Conservation (phyloP, 495 filamentous ascomycete genomes). For the Podospora appendiculata region DNA sequence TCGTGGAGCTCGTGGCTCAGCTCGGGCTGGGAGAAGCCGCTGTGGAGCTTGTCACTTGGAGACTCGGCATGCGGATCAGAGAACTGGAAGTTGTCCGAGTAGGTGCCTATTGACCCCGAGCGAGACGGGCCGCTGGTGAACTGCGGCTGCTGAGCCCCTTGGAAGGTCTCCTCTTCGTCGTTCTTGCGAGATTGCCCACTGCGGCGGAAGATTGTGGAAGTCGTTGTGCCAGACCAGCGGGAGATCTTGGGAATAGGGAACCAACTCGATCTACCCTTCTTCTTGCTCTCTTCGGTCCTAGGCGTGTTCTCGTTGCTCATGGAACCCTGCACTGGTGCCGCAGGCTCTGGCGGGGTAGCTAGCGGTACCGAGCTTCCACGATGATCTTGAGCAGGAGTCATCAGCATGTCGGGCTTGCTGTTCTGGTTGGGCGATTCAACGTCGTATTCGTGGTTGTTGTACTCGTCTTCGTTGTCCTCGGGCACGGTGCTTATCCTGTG, state of each 20-base stretch:
- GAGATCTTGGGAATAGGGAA: slow-evolving; percentile 93
- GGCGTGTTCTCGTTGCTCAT: slow-evolving; percentile 36
- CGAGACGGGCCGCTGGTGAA: slow-evolving; percentile 42
- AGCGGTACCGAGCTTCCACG: slow-evolving; percentile 60
- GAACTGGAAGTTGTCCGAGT: slow-evolving; percentile 53
- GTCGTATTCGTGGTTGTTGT: slow-evolving; percentile 41
- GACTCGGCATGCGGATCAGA: slow-evolving; percentile 55
- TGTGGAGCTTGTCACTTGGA: slow-evolving; percentile 56
- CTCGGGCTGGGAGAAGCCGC: slow-evolving; percentile 51
- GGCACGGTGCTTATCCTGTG: slow-evolving; percentile 83
- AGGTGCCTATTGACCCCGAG: slow-evolving; percentile 61
- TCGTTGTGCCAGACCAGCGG: slow-evolving; percentile 93
- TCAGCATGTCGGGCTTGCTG: slow-evolving; percentile 38
- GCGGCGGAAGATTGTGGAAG: slow-evolving; percentile 55
- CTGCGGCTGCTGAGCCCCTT: slow-evolving; percentile 1
- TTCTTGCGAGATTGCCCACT: slow-evolving; percentile 41
- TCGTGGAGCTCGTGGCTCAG: slow-evolving; percentile 15
- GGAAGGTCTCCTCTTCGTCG: slow-evolving; percentile 31
- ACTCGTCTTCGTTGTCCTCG: slow-evolving; percentile 68
- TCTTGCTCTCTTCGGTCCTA: slow-evolving; percentile 64
- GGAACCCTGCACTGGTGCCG: slow-evolving; percentile 24
- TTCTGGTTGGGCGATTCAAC: slow-evolving; percentile 22
- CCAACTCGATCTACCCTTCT: slow-evolving; percentile 88
- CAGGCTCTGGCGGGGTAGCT: slow-evolving; percentile 61
- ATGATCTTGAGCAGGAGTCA: slow-evolving; percentile 37